Conservation (phyloP, 2,329 filamentous ascomycete species). For the Pochonia chlamydosporia region DNA sequence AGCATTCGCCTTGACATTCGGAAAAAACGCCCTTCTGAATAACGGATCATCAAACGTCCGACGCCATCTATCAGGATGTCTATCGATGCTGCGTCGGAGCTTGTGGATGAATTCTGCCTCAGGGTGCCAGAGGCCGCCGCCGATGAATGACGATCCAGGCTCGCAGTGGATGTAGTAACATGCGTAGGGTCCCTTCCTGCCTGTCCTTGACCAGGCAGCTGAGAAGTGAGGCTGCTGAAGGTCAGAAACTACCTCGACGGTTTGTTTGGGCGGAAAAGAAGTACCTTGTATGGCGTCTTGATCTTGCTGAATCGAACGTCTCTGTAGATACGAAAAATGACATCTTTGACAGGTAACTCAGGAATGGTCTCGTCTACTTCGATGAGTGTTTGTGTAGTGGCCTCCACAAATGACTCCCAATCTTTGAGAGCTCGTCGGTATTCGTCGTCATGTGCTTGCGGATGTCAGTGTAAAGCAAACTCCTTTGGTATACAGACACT, state of each 20-base stretch:
- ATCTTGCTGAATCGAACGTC: constrained; percentile 82
- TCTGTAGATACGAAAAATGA: constrained; percentile 82
- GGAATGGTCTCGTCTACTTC: constrained; percentile 76
- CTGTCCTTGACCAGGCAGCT: constrained; percentile 81
- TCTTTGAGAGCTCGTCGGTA: constrained; percentile 74
- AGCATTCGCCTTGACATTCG: constrained; percentile 27
- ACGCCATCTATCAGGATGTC: constrained; percentile 64
- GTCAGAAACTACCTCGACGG: not conserved
- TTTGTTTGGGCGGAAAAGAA: constrained; percentile 12
- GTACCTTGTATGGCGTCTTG: constrained; percentile 81
- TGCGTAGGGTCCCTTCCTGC: constrained; percentile 80
- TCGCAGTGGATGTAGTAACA: constrained; percentile 84
- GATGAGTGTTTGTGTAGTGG: constrained; percentile 63
- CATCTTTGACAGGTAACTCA: constrained; percentile 77
- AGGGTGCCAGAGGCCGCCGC: constrained; percentile 78
- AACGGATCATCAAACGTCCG: constrained; percentile 53
- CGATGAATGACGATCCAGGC: constrained; percentile 66
- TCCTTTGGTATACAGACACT: constrained; percentile 7
- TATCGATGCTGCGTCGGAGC: constrained; percentile 70
- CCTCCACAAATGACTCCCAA: constrained; percentile 73
- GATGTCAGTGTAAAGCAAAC: not conserved
- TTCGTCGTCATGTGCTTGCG: constrained; percentile 68
- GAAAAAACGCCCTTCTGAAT: constrained; percentile 62
- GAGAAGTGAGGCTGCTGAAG: constrained; percentile 67
- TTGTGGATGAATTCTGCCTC: constrained; percentile 59